These are phyloP conservation scores for Talaromyces proteolyticus DNA, from an alignment of 495 filamentous ascomycete genomes.

Conservation along the genomic window DNA sequence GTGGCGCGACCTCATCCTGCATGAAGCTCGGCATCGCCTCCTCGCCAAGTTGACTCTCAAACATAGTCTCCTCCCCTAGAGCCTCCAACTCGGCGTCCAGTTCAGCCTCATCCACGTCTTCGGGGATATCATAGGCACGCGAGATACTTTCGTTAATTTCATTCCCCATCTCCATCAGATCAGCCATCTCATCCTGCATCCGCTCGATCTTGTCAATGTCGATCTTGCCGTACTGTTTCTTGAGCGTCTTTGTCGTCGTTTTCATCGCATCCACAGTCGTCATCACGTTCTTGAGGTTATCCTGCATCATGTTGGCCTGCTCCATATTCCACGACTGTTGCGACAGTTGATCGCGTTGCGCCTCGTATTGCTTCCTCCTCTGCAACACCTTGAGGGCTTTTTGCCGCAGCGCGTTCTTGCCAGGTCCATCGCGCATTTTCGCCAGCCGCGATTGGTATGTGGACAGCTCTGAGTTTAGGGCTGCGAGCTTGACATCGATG, in stretches of 20 bases:
- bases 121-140: constrained; percentile 89
- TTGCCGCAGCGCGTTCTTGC: constrained; percentile 86
- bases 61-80: constrained; percentile 82
- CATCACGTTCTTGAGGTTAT: constrained; percentile 98
- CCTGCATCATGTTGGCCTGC: constrained; percentile 97
- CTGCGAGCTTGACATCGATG: constrained; percentile 91
- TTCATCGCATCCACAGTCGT: constrained; percentile 97
- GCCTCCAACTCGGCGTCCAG: constrained; percentile 95
- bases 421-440: constrained; percentile 95
- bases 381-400: constrained; percentile 95
- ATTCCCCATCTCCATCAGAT: constrained; percentile 95
- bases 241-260: constrained; percentile 86
- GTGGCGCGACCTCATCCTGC: constrained; percentile 71
- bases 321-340: constrained; percentile 99
- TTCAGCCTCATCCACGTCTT: constrained; percentile 97
- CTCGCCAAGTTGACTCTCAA: constrained; percentile 54
- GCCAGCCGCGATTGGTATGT: constrained; percentile 81
- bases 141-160: constrained; percentile 97
- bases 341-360: constrained; percentile 90
- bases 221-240: constrained; percentile 95
- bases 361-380: constrained; percentile 93
- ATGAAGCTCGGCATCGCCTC: constrained; percentile 77
- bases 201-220: constrained; percentile 96
- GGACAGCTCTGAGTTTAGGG: constrained; percentile 84
- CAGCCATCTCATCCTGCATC: constrained; percentile 98